Evolutionary conservation across 1,284 basidiomycete species (phyloP), one percentile per base, ranked within the genome.

Genomic region (Stereum hirsutum): DNA sequence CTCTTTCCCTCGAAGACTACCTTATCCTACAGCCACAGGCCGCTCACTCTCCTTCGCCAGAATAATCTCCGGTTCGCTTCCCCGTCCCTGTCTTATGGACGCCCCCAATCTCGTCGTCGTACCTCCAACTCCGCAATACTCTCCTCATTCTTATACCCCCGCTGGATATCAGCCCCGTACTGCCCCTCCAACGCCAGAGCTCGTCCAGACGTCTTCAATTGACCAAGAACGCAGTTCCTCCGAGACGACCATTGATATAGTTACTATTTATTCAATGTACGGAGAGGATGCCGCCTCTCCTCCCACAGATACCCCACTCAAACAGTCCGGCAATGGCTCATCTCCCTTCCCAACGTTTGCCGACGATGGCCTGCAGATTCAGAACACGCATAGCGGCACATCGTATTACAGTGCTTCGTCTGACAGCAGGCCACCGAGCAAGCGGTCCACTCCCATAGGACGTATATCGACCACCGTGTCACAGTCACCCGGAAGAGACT

Each of bases 241-340:
- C 8, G 52, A 53, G 38, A 52, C 51, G n/a, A 52, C 50, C 44
- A 45, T n/a, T n/a, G n/a, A n/a, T n/a, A 39, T 42, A 14, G 41
- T 52, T 42, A 44, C 52, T 24, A 53, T 53, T 11, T 53, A 53
- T 39, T 53, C 52, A 11, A 47, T 53, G 51, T 53, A 53, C 25
- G 48, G 48, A 21, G 50, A 50, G 27, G 51, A 52, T 11, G 27
- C 31, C 24, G 38, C 24, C 44, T 44, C 45, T 36, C 49, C 42
- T 21, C 35, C 14, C 38, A 50, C 38, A n/a, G n/a, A n/a, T 31
- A n/a, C n/a, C n/a, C 28, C 28, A n/a, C 27, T 34, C 33, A 25
- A 47, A 46, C 23, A 31, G 19, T 35, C 20, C 45, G 14, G 21
- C 28, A n/a, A 23, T 49, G 42, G 23, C 31, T 11, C 8, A 23